Evolutionary conservation across 2,329 filamentous ascomycete species (phyloP).

Genomic region (Ophiocordyceps robertsii): DNA sequence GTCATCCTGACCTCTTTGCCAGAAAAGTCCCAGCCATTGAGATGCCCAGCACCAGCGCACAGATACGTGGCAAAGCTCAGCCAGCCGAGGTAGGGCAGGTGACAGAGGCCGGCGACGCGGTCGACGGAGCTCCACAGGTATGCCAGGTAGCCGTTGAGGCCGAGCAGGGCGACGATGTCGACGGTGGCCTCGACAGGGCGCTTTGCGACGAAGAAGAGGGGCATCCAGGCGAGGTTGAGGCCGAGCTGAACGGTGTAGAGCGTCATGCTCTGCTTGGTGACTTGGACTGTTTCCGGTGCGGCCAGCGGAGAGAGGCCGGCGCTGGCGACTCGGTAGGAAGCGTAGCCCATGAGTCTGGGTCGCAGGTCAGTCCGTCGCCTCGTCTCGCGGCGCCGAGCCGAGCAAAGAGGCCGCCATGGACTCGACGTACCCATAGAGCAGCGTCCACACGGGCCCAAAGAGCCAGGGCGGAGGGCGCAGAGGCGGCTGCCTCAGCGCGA

Average conservation of each 20-base stretch:
- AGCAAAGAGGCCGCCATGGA: not conserved
- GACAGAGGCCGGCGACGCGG: conserved; percentile 53
- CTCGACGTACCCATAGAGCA: conserved; percentile 43
- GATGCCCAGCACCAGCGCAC: conserved; percentile 50
- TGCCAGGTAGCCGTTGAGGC: conserved; percentile 59
- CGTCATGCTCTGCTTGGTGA: conserved; percentile 56
- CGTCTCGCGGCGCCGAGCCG: not conserved
- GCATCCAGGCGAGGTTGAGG: conserved; percentile 82
- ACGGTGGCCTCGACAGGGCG: conserved; percentile 60
- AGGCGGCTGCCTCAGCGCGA: conserved; percentile 53
- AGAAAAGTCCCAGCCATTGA: conserved; percentile 55
- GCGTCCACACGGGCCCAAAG: conserved; percentile 53
- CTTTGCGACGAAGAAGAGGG: conserved; percentile 74
- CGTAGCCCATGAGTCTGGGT: conserved; percentile 65
- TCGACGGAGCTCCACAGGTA: conserved; percentile 69
- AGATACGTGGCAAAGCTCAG: conserved; percentile 79
- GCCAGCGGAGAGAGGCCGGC: conserved; percentile 45
- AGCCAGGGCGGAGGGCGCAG: conserved; percentile 45
- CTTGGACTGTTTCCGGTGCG: conserved; percentile 36
- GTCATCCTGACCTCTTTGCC: conserved; percentile 13
- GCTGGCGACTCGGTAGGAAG: conserved; percentile 63
- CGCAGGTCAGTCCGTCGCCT: not conserved
- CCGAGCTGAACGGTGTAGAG: conserved; percentile 79
- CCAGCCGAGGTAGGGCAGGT: conserved; percentile 79
- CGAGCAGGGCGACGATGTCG: conserved; percentile 62